A percentile compares a stretch with the other conserved stretches of the same genome.
Evolutionary conservation across 129 eudicot genomes (phyloP).

Genomic region (Centrapalus pauciflorus): DNA sequence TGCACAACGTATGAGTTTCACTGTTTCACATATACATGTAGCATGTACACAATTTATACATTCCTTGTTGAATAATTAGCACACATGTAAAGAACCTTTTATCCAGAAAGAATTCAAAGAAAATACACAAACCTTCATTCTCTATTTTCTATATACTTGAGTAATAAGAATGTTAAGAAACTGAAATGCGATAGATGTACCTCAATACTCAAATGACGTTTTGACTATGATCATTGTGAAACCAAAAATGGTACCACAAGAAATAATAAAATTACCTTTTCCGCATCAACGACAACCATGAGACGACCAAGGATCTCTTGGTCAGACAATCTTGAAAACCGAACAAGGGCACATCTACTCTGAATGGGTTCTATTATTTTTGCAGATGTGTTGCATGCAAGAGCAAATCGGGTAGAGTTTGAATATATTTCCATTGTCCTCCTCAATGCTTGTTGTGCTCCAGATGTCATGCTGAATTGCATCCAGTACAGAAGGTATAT

Average conservation of each 20-base stretch:
- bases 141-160: neutral
- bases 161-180: neutral
- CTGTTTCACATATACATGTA: neutral
- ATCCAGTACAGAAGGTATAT: conserved; percentile 17
- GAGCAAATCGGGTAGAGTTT: conserved; percentile 94
- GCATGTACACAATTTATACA: neutral
- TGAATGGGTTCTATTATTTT: conserved; percentile 97
- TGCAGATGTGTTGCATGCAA: conserved; percentile 95
- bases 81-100: neutral
- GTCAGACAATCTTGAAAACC: conserved; percentile 84
- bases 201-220: neutral
- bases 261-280: conserved; percentile 62
- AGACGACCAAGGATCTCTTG: conserved; percentile 96
- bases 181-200: neutral
- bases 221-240: neutral
- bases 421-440: conserved; percentile 98
- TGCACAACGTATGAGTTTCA: neutral
- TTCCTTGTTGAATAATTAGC: neutral
- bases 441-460: conserved; percentile 97
- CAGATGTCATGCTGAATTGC: conserved; percentile 84
- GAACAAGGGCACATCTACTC: conserved; percentile 99
- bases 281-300: conserved; percentile 81
- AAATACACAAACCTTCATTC: neutral
- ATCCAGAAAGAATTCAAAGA: neutral
- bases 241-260: neutral